Base-by-base conservation (phyloP, 1,284 basidiomycete genomes). In the Vanrija sp. region DNA sequence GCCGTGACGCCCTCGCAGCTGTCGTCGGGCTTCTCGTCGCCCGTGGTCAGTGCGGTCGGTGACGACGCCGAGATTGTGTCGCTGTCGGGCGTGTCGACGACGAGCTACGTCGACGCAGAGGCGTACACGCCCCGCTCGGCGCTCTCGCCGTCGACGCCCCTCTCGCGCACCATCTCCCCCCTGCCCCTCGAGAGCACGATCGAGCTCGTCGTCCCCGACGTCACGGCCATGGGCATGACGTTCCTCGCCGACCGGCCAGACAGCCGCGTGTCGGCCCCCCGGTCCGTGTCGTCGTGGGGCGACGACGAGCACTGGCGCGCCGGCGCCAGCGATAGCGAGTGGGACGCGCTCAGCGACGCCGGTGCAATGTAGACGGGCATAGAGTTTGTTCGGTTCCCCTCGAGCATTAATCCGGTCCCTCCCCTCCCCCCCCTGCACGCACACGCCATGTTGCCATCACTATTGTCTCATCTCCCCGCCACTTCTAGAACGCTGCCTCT, bases 41-140 rank as follows among this genome's bases (percentile, higher is more conserved):
- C 24, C 18, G 18, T 43, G 9, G 25, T 12, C 27, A 45, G 43
- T 24, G 45, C 6, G 12, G 43, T 37, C 18, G 35, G 23, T 10
- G 56, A 51, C 22, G 53, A 55, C 23, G 43, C 47, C 45, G 57
- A 59, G 12, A 24, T 55, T 31, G 37, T 59, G 24, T 55, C 53
- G 6, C 41, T 55, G 18, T 49, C 53, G 6, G 53, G 53, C 16
- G 38, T n/a, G n/a, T 47, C 51, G 3, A 50, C 50, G 1, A 47
- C 51, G 27, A 41, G 41, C 22, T 59, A 51, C 43, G 44, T 59
- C 16, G 57, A 59, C 43, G 57, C 57, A 0, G 57, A 59, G 51
- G 49, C 48, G 7, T 59, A 59, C 51, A 59, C 57, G 22, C 57
- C 57, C 6, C 47, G 53, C 24, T 48, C 54, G 2, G 38, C 31